Evolutionary conservation across 805 yeast species (phyloP).

Genomic region (Saccharomycopsis fermentans): DNA sequence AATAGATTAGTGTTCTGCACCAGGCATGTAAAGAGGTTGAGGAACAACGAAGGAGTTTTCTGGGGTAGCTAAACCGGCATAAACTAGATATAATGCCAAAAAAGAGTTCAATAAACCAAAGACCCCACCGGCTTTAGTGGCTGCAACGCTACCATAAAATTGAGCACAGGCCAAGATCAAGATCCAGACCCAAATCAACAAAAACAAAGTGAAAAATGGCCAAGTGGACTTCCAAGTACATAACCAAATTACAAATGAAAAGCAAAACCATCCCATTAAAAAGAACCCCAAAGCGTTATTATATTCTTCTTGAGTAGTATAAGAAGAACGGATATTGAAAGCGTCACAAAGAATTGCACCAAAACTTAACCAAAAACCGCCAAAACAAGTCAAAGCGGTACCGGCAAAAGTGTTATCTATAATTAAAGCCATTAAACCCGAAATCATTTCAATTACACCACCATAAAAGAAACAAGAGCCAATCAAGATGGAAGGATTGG

Average conservation of each 20-base stretch:
- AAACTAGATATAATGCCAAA: slow-evolving; percentile 49
- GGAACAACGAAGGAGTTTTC: slow-evolving; percentile 44
- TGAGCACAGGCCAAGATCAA: slow-evolving; percentile 43
- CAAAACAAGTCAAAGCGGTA: slow-evolving; percentile 50
- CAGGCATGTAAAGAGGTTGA: slow-evolving; percentile 16
- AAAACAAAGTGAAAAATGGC: slow-evolving; percentile 48
- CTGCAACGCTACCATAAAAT: slow-evolving; percentile 31
- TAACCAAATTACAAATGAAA: slow-evolving; percentile 43
- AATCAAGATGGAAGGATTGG: slow-evolving; percentile 41
- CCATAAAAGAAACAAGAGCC: slow-evolving; percentile 55
- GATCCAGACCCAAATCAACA: slow-evolving; percentile 44
- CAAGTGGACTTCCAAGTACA: slow-evolving; percentile 57
- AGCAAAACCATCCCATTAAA: slow-evolving; percentile 51
- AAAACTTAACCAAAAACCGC: slow-evolving; percentile 62
- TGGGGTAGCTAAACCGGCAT: slow-evolving; percentile 47
- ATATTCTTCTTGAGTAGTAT: slow-evolving; percentile 29
- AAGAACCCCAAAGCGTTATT: slow-evolving; percentile 48
- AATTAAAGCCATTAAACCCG: slow-evolving; percentile 57
- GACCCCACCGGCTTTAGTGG: slow-evolving; percentile 44
- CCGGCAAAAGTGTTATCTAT: slow-evolving; percentile 60
- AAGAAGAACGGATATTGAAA: slow-evolving; percentile 50
- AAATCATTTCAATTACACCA: slow-evolving; percentile 47
- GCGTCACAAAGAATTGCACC: slow-evolving; percentile 48
- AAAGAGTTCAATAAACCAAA: slow-evolving; percentile 43
- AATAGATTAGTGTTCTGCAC: slow-evolving; percentile 12